Evolutionary conservation across 1,284 basidiomycete genomes (phyloP).

Genomic region (Ceratobasidium sp.): DNA sequence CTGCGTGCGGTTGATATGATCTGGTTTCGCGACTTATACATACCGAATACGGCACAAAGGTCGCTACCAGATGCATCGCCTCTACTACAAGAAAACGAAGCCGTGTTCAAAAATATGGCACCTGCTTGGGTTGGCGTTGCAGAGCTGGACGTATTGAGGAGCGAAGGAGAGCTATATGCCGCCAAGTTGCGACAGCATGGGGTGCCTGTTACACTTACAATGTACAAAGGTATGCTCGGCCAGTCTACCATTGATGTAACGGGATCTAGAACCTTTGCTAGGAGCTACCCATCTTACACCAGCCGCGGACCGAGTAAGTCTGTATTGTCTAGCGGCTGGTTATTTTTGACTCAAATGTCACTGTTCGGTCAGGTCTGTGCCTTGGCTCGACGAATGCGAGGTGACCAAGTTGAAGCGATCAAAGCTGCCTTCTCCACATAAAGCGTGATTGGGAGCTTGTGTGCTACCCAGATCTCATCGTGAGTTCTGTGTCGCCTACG

Average conservation of each 20-base stretch:
- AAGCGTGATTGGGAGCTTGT: background rate
- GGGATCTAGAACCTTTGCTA: background rate
- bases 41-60: conserved; percentile 69
- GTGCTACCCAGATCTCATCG: background rate
- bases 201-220: conserved; percentile 64
- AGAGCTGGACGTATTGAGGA: conserved; percentile 73
- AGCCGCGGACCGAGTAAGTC: conserved; percentile 22
- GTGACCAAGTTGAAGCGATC: conserved; percentile 26
- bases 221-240: conserved; percentile 60
- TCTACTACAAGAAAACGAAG: conserved; percentile 67
- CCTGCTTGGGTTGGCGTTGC: conserved; percentile 71
- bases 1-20: conserved; percentile 72
- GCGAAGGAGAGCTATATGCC: conserved; percentile 73
- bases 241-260: background rate
- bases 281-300: conserved; percentile 26
- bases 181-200: conserved; percentile 68
- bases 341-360: background rate
- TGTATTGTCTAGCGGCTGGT: too few relatives aligned
- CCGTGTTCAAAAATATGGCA: conserved; percentile 63
- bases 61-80: conserved; percentile 75
- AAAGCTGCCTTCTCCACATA: conserved; percentile 10
- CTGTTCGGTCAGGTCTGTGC: conserved; percentile 3
- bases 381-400: conserved; percentile 18
- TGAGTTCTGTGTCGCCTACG: background rate
- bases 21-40: conserved; percentile 76